A percentile compares a stretch with the other conserved stretches of the same genome.
These are phyloP conservation scores for Sonneratia caseolaris DNA, from an alignment of 345 rosid genomes.

Conservation along the genomic window DNA sequence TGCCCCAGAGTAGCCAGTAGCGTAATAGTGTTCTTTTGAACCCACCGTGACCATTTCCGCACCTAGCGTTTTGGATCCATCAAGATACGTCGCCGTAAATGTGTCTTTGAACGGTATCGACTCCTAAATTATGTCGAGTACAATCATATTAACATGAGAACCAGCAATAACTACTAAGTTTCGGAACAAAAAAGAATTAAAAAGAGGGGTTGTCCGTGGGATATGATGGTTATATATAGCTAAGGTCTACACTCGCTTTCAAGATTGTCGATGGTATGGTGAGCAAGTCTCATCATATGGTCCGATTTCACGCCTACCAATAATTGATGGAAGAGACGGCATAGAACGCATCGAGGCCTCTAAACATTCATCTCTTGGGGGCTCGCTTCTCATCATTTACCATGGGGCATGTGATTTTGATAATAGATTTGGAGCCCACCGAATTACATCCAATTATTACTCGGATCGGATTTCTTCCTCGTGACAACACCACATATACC, in stretches of 20 bases:
- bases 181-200: neutral
- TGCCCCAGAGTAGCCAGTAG: too few species aligned
- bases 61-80: too few species aligned
- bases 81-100: too few species aligned
- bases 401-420: neutral
- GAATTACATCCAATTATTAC: neutral
- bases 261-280: neutral
- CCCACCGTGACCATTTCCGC: too few species aligned
- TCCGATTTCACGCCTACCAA: neutral
- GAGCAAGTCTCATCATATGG: neutral
- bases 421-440: neutral
- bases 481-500: too few species aligned
- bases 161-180: too few species aligned
- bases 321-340: neutral
- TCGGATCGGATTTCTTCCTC: too few species aligned
- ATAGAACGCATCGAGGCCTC: neutral
- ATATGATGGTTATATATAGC: neutral
- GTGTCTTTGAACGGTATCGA: too few species aligned
- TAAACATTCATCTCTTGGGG: neutral
- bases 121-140: too few species aligned
- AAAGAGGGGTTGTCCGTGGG: neutral
- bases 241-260: neutral
- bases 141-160: neutral
- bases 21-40: too few species aligned
- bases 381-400: neutral